Evolutionary conservation across 441 rosid genomes (phyloP), one percentile per base, ranked within the genome.

Genomic region (Francoa sonchifolia): DNA sequence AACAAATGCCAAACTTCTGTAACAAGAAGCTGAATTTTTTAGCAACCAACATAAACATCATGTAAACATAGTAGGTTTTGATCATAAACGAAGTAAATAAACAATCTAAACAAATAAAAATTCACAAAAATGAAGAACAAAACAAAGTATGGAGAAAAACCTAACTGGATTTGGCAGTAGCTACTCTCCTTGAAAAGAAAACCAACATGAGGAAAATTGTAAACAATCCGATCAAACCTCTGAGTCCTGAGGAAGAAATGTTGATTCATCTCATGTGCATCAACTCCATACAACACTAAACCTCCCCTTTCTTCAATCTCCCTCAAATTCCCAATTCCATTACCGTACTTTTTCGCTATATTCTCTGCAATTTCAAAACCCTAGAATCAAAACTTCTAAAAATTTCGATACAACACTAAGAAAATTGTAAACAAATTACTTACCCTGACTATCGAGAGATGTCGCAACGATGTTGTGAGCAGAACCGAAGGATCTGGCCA

Each of bases 121-220:
- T n/a, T n/a, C n/a, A n/a, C n/a, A n/a, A n/a, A n/a, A n/a, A n/a
- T 28, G 32, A 28, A 28, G 36, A 15, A 32, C 15, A 32, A 11
- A 32, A 32, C 2, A 12, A 12, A 4, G 36, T 6, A 4, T 11
- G 15, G 12, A 18, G 9, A 4, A 16, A 2, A 5, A 28, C 53
- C 8, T 47, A 50, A 62, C 65, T 59, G 62, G 55, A 64, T 59
- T 29, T 64, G 65, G 42, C 55, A 55, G 44, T 53, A 47, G 48
- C 69, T 64, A 28, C 4, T 36, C 48, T 59, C 62, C 8, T 25
- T 65, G 44, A 20, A 64, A 42, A 38, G 48, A 42, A 66, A 66
- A 48, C 66, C 71, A 37, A 60, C 60, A 50, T 61, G 64, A 41
- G 71, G 71, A 17, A 66, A 66, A 59, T 61, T 61, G 48, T 26